Evolutionary conservation across 2,329 filamentous ascomycete species (phyloP), one percentile per base, ranked within the genome.

Genomic region (Verticillium zaregamsianum): DNA sequence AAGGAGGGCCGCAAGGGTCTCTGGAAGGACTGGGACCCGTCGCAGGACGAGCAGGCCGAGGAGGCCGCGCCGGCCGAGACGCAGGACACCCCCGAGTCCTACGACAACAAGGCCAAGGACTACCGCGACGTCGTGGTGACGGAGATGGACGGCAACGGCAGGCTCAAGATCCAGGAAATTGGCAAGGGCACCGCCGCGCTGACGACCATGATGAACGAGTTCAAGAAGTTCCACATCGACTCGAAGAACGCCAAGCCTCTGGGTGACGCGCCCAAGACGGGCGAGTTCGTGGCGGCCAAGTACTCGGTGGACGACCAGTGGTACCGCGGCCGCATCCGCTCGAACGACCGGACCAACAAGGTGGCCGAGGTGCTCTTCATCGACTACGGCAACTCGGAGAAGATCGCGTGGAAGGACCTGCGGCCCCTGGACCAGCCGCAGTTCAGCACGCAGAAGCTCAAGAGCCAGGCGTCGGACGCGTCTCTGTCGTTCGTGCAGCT

Each of bases 61-160:
- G 84, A 81, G 39, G 82, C 83, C 54, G 79, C 78, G 58, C 76
- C 81, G 14, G 80, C 85, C 28, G 79, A 79, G 12, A 86, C 89
- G 63, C 65, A 71, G 31, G 75, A 71, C 11, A 71, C 76, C 9
- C 72, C 77, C 3, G 80, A 83, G 20, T 80, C 80, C 23, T 73
- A 75, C 1, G 81, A 82, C 62, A 90, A 90, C 79, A 92, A 89
- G 75, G 80, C 83, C 3, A 74, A 81, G 35, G 94, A 99, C 75
- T 99, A 98, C 82, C 92, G 93, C 63, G 93, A 98, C 72, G 90
- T 98, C 40, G 85, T 96, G 65, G 87, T 99, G 68, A 98, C 95
- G 58, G 90, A 97, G 76, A 88, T 98, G 69, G 93, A 97, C 68
- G 80, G 87, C 31, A 90, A 86, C 65, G 92, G 90, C 61, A 91